These are phyloP conservation scores for Umbelopsis sp. DNA, from an alignment of 192 early-diverging fungal genomes.

Conservation along the genomic window DNA sequence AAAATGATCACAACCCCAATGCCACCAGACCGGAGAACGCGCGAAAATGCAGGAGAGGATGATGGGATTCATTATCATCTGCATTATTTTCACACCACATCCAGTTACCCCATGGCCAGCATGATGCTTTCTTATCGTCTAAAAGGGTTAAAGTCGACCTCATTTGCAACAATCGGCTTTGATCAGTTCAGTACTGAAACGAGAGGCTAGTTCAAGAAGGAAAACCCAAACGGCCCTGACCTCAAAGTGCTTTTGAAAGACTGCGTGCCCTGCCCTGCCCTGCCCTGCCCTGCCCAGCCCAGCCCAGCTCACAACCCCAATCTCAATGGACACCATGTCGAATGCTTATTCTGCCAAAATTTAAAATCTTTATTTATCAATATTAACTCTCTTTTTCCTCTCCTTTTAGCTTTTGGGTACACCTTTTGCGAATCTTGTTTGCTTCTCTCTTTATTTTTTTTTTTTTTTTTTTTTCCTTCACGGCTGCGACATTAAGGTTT, in stretches of 20 bases:
- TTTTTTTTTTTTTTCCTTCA: not conserved
- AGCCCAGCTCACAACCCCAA: too few species aligned
- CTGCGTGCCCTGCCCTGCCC: too few species aligned
- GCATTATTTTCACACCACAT: not conserved
- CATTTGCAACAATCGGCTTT: slow-evolving; percentile 2
- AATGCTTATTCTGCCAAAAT: not conserved
- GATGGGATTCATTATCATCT: slow-evolving; percentile 9
- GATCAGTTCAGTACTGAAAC: slow-evolving; percentile 10
- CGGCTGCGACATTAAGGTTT: not conserved
- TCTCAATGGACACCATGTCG: not conserved
- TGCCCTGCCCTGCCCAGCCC: too few species aligned
- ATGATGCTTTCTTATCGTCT: not conserved
- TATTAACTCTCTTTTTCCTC: not conserved
- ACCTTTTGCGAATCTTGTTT: slow-evolving; percentile 9
- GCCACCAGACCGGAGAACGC: not conserved
- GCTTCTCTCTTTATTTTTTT: slow-evolving; percentile 2
- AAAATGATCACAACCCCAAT: slow-evolving; percentile 4
- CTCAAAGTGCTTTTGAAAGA: not conserved
- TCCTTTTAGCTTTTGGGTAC: slow-evolving; percentile 13
- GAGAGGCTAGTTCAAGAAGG: slow-evolving; percentile 3
- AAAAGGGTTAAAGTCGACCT: not conserved
- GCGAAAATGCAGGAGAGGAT: slow-evolving; percentile 15
- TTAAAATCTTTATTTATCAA: not conserved
- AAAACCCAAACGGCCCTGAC: slow-evolving; percentile 10
- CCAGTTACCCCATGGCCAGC: not conserved